A percentile compares a stretch with the other conserved stretches of the same genome.
Evolutionary conservation across 192 early-diverging fungal genomes (phyloP).

Genomic region (Podila verticillata): DNA sequence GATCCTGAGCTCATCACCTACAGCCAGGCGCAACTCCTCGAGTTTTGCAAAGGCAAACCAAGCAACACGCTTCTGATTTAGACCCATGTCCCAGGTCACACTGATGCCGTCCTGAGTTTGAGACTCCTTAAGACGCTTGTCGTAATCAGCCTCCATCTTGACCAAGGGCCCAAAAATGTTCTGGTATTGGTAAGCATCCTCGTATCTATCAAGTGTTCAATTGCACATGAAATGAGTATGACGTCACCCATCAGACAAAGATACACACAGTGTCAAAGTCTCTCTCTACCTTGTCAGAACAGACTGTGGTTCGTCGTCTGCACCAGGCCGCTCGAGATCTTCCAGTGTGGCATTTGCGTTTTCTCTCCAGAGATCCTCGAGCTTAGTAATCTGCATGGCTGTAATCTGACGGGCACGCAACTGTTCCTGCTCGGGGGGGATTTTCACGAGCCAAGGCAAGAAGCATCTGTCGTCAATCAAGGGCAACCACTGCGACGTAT

Average conservation of each 20-base stretch:
- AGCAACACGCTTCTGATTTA: slow-evolving; percentile 92
- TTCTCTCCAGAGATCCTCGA: slow-evolving; percentile 94
- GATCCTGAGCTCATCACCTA: slow-evolving; percentile 94
- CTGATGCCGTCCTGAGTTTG: slow-evolving; percentile 95
- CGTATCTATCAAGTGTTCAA: slow-evolving; percentile 66
- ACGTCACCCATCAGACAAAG: not conserved
- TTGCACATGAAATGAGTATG: not conserved
- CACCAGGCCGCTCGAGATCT: slow-evolving; percentile 83
- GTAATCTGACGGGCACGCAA: slow-evolving; percentile 85
- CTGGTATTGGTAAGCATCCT: slow-evolving; percentile 98
- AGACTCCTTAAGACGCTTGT: slow-evolving; percentile 87
- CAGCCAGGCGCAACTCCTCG: slow-evolving; percentile 92
- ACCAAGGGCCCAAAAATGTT: slow-evolving; percentile 95
- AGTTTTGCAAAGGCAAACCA: slow-evolving; percentile 95
- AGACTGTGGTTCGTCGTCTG: slow-evolving; percentile 86
- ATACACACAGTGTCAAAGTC: not conserved
- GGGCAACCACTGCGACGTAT: slow-evolving; percentile 95
- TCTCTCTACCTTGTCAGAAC: slow-evolving; percentile 75
- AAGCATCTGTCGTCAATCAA: slow-evolving; percentile 96
- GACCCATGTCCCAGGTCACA: slow-evolving; percentile 97
- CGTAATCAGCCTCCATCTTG: slow-evolving; percentile 94
- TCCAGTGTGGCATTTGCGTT: slow-evolving; percentile 76
- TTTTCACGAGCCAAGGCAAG: slow-evolving; percentile 93
- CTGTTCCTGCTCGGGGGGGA: slow-evolving; percentile 87
- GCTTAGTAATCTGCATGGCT: slow-evolving; percentile 80